A percentile compares a stretch with the other conserved stretches of the same genome.
Conservation (phyloP, 2,329 filamentous ascomycete genomes). For the Monascus ruber region DNA sequence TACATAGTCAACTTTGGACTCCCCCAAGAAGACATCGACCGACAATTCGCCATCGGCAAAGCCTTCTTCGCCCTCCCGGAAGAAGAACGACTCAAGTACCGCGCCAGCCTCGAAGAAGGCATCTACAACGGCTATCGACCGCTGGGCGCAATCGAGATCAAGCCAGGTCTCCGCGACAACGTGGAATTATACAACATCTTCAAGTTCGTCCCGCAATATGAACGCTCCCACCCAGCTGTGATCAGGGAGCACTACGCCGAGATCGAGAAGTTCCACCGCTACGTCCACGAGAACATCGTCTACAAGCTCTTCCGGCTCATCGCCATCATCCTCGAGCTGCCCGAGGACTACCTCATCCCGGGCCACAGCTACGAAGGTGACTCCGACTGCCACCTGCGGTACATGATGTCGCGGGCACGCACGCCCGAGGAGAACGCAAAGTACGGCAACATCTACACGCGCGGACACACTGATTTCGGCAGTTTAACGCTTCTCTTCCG, state of each 20-base stretch:
- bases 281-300: slow-evolving; percentile 45
- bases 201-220: slow-evolving; percentile 41
- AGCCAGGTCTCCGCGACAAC: slow-evolving; percentile 35
- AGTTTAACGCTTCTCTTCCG: slow-evolving; percentile 47
- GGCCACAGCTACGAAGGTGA: slow-evolving; percentile 47
- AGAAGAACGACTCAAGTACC: slow-evolving; percentile 46
- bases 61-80: slow-evolving; percentile 44
- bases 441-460: slow-evolving; percentile 32
- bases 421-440: slow-evolving; percentile 36
- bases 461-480: slow-evolving; percentile 47
- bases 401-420: slow-evolving; percentile 47
- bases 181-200: slow-evolving; percentile 51
- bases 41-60: slow-evolving; percentile 49
- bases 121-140: slow-evolving; percentile 47
- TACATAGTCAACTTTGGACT: slow-evolving; percentile 52
- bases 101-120: slow-evolving; percentile 38
- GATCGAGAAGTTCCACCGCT: slow-evolving; percentile 44
- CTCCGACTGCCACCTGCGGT: slow-evolving; percentile 48
- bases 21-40: slow-evolving; percentile 45
- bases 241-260: slow-evolving; percentile 40
- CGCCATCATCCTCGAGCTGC: slow-evolving; percentile 48
- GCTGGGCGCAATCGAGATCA: slow-evolving; percentile 25
- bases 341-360: slow-evolving; percentile 44
- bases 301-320: slow-evolving; percentile 45
- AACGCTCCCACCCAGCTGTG: slow-evolving; percentile 36